Evolutionary conservation across 257 asterid genomes (phyloP), one percentile per base, ranked within the genome.

Genomic region (Mentha longifolia): DNA sequence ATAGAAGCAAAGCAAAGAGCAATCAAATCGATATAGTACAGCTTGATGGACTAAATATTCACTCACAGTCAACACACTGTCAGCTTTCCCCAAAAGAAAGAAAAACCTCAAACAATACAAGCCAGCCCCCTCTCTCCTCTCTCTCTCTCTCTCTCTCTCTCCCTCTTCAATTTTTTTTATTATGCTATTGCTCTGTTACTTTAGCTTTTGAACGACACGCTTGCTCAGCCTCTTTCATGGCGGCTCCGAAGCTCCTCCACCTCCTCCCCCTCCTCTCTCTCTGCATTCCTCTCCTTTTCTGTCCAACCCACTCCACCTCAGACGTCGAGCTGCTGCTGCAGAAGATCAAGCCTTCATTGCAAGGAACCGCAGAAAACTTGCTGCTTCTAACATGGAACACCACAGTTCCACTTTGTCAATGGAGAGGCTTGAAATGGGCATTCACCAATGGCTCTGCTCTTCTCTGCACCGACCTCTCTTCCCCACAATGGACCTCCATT

Each of bases 401-500:
- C 49, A 80, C 99, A 9, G 75, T 82, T 11, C 99, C 99, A 0
- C 85, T 94, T 67, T 94, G 99, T 39, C 97, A 91, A 65, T 95
- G 99, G 99, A 69, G 94, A 59, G 97, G 98, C 55, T 83, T 95
- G 3, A 92, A 89, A 79, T 95, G 99, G 99, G 85, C 78, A 6
- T 83, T 88, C 77, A 72, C 33, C 5, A 90, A 92, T 43, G 89
- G 89, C 46, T 69, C 96, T 47, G 33, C 77, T 58, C 76, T 84
- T 25, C 73, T 56, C 1, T 95, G 99, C 62, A 71, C 43, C 42
- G 88, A 85, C 77, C 88, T 87, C 6, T 87, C 99, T 79, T 88
- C 99, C 3, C 97, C 97, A 3, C 94, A 85, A 5, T 92, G 96
- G 97, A 67, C 71, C 3, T 85, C 77, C 70, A 60, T 85, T 12